Base-by-base conservation (phyloP, 306 rosid genomes). In the Malus sieversii region DNA sequence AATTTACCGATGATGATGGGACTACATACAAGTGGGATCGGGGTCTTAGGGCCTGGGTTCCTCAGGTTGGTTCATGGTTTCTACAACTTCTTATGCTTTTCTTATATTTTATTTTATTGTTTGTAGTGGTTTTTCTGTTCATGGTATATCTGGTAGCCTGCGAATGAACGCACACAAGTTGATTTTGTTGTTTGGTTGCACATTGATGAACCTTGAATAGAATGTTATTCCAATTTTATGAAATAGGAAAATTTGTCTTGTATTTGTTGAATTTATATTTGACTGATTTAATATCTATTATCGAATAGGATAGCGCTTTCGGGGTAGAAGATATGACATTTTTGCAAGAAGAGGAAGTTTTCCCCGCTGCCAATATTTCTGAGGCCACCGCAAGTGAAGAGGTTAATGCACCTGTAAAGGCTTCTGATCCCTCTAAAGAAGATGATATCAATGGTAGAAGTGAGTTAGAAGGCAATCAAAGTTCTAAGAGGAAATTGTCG, bases 1-100 rank as follows among this genome's bases (percentile, higher is more conserved):
- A 95, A 70, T 95, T 95, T 86, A 89, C 88, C 1, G 99, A 95
- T 80, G 99, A 95, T 53, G 98, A 95, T 73, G 99, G 99, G 78
- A 92, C 98, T 68, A 81, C 55, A 42, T 95, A 95, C 82, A 95
- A 87, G 76, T 95, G 99, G 99, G 89, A 90, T 58, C 85, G 84
- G 64, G 86, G 70, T 79, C 84, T 90, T 60, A 88, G 96, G 80
- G 97, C 81, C 13, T 95, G 97, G 99, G 88, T 89, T 80, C 99
- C 99, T 51, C 92, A 95, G 93, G 99, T 95, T 63, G 74, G 85
- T 84, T 52, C 80, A 65, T 65, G 46, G 9, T 22, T 45, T n/a
- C 63, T 63, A 6, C 42, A 9, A 8, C 8, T 8, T 35, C 30
- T 42, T 66, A 11, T 58, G 38, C 42, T 9, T 66, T 30, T 13